Conservation (phyloP, 192 early-diverging fungal species). For the Podila minutissima region DNA sequence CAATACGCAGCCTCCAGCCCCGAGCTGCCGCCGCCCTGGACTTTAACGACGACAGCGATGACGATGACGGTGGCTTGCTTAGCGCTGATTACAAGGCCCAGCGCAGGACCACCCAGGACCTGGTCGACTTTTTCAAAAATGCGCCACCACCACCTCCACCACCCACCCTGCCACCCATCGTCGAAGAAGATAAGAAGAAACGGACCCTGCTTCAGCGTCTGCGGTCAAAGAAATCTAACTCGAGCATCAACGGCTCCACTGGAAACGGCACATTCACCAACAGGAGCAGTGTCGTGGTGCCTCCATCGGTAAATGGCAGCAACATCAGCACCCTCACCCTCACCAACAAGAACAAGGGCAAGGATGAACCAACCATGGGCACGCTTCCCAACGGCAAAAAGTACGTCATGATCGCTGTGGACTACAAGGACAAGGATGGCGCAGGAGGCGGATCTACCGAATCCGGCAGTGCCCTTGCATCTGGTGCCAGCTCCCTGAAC, state of each 20-base stretch:
- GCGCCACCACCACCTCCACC: constrained; percentile 16
- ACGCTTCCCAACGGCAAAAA: constrained; percentile 33
- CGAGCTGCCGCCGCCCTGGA: constrained; percentile 31
- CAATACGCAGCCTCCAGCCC: constrained; percentile 21
- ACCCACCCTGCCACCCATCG: background rate
- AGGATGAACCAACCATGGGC: constrained; percentile 10
- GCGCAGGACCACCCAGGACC: constrained; percentile 23
- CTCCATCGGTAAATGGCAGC: constrained; percentile 1
- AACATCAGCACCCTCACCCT: constrained; percentile 11
- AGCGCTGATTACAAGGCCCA: constrained; percentile 36
- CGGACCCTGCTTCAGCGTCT: constrained; percentile 17
- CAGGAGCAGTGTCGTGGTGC: constrained; percentile 12
- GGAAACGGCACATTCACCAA: background rate
- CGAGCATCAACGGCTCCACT: constrained; percentile 1
- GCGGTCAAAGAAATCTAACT: constrained; percentile 20
- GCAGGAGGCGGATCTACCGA: background rate
- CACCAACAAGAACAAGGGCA: constrained; percentile 6
- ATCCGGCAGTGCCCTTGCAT: constrained; percentile 1
- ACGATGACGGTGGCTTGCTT: constrained; percentile 15
- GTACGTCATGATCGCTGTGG: constrained; percentile 47
- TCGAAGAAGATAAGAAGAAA: constrained; percentile 44
- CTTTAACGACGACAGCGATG: constrained; percentile 26
- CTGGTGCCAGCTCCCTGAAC: constrained; percentile 9
- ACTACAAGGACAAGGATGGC: constrained; percentile 23
- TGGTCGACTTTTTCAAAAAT: constrained; percentile 41